phyloP scores from a whole-genome alignment of 306 rosid genomes.

The Malus asiatica region DNA sequence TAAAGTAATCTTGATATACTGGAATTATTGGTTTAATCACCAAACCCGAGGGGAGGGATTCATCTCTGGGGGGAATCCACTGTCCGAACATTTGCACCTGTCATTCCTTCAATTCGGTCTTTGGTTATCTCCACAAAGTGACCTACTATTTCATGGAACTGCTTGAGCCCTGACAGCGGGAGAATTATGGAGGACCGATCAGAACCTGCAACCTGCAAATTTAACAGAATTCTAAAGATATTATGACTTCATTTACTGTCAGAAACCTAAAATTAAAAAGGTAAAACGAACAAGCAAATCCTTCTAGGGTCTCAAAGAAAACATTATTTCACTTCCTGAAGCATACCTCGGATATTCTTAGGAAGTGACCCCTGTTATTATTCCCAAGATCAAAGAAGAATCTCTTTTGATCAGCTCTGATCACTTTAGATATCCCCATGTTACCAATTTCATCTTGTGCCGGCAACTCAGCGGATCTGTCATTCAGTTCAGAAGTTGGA shows the following conservation, averaged over 20 bases:
- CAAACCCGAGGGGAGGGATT: conserved; percentile 35
- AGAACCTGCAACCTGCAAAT: conserved; percentile 92
- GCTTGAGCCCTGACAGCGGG: conserved; percentile 94
- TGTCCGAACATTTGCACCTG: conserved; percentile 88
- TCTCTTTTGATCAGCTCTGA: conserved; percentile 93
- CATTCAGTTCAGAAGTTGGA: conserved; percentile 77
- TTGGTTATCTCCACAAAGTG: conserved; percentile 98
- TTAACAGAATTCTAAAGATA: not conserved
- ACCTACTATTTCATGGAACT: conserved; percentile 94
- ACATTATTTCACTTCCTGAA: not conserved
- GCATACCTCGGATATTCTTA: conserved; percentile 94
- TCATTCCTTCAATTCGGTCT: conserved; percentile 90
- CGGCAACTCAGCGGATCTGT: conserved; percentile 76
- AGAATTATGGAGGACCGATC: conserved; percentile 98
- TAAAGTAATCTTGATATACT: conserved; percentile 30
- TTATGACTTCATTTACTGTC: not conserved
- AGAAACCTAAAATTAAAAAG: conserved; percentile 4
- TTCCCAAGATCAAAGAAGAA: conserved; percentile 96
- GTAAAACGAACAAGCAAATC: conserved; percentile 8
- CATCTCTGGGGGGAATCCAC: conserved; percentile 92
- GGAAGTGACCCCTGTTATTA: conserved; percentile 97
- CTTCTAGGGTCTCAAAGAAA: conserved; percentile 7
- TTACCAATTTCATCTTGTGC: conserved; percentile 82
- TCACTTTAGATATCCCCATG: conserved; percentile 89
- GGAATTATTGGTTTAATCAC: conserved; percentile 36